Evolutionary conservation across 352 stramenopile genomes (phyloP), one percentile per base, ranked within the genome.

Genomic region (Phytophthora lateralis): DNA sequence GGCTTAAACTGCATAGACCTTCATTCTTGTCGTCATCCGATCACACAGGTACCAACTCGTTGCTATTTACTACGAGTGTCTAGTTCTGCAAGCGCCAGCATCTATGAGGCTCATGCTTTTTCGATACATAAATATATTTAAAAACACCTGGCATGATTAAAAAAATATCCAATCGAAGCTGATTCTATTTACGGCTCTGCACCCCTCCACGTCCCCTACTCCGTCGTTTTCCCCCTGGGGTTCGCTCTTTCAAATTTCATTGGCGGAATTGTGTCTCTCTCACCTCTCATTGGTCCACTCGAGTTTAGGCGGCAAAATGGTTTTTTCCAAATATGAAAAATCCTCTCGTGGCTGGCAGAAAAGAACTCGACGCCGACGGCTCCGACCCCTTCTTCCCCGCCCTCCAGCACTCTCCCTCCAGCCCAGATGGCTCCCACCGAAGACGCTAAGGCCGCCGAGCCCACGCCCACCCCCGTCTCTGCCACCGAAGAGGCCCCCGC

Each of bases 361-460:
- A 71, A 76, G 47, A 79, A 79, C 69, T 76, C 63, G 71, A 76
- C 71, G 37, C 55, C 66, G 62, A 75, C 60, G 55, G 54, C 53
- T 63, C 60, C 57, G 45, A 74, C 60, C 38, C 42, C 57, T 60
- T 48, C 15, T 26, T 30, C 42, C 52, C 34, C 42, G 21, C 21
- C 21, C 21, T 24, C 21, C 21, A 24, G 21, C 21, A 24, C 43
- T 66, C 27, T 49, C 14, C 17, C 30, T 11, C 18, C 7, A 37
- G 21, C 21, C 15, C 29, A 14, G 18, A 82, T 82, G 74, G 71
- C 74, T 38, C 63, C 73, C 26, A 17, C 69, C 8, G 79, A 87
- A n/a, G 79, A 89, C 65, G 58, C 66, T 47, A 89, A 89, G 71
- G 63, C 75, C 62, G 68, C 73, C n/a, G 73, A 78, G 46, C 12